Evolutionary conservation across 768 basidiomycete genomes (phyloP).

Genomic region (Boletus rubroflammeus): DNA sequence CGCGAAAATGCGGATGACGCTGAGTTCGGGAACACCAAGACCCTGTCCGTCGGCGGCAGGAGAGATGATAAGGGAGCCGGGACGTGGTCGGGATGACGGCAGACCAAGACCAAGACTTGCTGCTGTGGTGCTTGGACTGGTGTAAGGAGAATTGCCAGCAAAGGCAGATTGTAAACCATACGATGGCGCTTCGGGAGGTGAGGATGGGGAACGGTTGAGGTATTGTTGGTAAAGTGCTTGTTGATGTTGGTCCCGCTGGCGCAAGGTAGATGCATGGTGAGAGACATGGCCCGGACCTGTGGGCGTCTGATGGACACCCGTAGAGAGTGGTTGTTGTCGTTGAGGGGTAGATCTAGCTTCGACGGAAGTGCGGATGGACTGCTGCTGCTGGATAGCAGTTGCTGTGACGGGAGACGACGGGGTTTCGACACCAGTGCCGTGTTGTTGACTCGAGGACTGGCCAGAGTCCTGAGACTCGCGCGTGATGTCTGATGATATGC

Average conservation of each 20-base stretch:
- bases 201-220: slow-evolving; percentile 80
- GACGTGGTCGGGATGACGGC: slow-evolving; percentile 56
- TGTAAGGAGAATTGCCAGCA: slow-evolving; percentile 43
- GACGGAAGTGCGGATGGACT: slow-evolving; percentile 21
- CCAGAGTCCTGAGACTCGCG: slow-evolving; percentile 63
- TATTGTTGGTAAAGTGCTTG: slow-evolving; percentile 87
- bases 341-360: slow-evolving; percentile 21
- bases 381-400: slow-evolving; percentile 55
- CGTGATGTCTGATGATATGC: slow-evolving; percentile 46
- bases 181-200: slow-evolving; percentile 69
- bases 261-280: slow-evolving; percentile 61
- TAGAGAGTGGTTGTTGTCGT: slow-evolving; percentile 22
- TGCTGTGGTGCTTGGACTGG: slow-evolving; percentile 36
- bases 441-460: slow-evolving; percentile 45
- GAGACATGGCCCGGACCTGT: slow-evolving; percentile 44
- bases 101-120: slow-evolving; percentile 48
- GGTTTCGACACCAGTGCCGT: slow-evolving; percentile 22
- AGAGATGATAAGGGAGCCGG: slow-evolving; percentile 73
- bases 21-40: slow-evolving; percentile 72
- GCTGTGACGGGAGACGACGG: slow-evolving; percentile 51
- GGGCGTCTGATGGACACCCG: slow-evolving; percentile 28
- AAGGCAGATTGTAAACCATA: slow-evolving; percentile 75
- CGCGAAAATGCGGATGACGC: slow-evolving; percentile 94
- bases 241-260: slow-evolving; percentile 85
- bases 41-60: slow-evolving; percentile 59